Base-by-base conservation (phyloP, 306 rosid genomes). In the Cucumis hystrix region DNA sequence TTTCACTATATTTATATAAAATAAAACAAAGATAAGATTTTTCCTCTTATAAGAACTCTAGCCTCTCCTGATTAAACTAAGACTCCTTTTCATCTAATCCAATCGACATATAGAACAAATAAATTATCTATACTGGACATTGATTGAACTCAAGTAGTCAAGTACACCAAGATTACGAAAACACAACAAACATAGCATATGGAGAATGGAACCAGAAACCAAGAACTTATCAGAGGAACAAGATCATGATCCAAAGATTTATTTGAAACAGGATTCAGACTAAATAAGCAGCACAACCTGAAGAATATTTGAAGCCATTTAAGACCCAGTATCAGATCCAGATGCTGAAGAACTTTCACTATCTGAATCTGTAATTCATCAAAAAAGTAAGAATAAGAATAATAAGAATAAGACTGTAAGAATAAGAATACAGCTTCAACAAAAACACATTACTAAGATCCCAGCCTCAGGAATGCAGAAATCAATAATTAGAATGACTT, bases 281-380 rank as follows among this genome's bases (percentile, higher is more conserved):
- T 72, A 72, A 52, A 7, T 51, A 16, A 2, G 58, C 14, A 72
- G 62, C 77, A 72, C 74, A 28, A 77, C 80, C 80, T 61, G 67
- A 79, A 75, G 77, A 75, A 65, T 62, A 79, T 76, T 89, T 41
- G 85, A 90, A 80, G 87, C 78, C 83, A 89, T 79, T 62, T 86
- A 92, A 17, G 97, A 91, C 77, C 92, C 94, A 20, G 80, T 87
- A 79, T 91, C 97, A 20, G 98, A 91, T 82, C 92, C 98, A 84
- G 96, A 93, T 58, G 90, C 96, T 12, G 98, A 93, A 52, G 98
- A 93, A 84, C 92, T 91, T 54, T 93, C 98, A 77, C 98, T 91
- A 74, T 93, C 97, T 58, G 98, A 93, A 79, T 91, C 94, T 93
- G 92, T 85, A 85, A 86, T 15, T 86, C 52, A 51, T 60, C 52